Conservation (phyloP, 352 stramenopile species). For the Halophytophthora batemanensis region DNA sequence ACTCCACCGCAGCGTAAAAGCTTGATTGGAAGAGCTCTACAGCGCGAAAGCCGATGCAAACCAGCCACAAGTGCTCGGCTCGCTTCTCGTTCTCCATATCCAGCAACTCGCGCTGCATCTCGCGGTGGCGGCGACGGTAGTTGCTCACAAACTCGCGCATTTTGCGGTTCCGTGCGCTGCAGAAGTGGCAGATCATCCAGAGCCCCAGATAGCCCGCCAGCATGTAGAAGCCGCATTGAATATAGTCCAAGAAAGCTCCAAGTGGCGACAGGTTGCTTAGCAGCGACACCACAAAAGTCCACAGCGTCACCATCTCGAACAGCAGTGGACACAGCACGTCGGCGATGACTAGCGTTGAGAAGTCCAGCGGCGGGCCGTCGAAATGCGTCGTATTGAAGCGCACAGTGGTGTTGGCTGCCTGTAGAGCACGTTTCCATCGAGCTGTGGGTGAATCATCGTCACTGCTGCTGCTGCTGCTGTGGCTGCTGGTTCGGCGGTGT, state of each 20-base stretch:
- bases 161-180: conserved; percentile 76
- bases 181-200: conserved; percentile 87
- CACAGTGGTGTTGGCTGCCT: conserved; percentile 60
- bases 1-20: conserved; percentile 53
- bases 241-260: conserved; percentile 79
- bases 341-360: conserved; percentile 81
- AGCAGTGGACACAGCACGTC: conserved; percentile 80
- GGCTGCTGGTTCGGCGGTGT: conserved; percentile 18
- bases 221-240: conserved; percentile 79
- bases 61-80: conserved; percentile 79
- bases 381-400: conserved; percentile 79
- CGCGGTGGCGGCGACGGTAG: conserved; percentile 73
- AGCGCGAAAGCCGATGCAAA: conserved; percentile 80
- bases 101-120: conserved; percentile 66
- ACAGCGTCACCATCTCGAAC: conserved; percentile 79
- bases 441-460: conserved; percentile 22
- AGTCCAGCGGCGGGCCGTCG: conserved; percentile 76
- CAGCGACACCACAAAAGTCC: conserved; percentile 56
- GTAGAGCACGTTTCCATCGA: conserved; percentile 74
- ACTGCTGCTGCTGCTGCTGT: conserved; percentile 23
- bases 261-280: conserved; percentile 62
- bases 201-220: conserved; percentile 62
- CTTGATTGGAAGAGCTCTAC: conserved; percentile 67
- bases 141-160: conserved; percentile 89
- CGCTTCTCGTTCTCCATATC: conserved; percentile 81